Evolutionary conservation across 306 rosid species (phyloP), one percentile per base, ranked within the genome.

Genomic region (Rosa rugosa): DNA sequence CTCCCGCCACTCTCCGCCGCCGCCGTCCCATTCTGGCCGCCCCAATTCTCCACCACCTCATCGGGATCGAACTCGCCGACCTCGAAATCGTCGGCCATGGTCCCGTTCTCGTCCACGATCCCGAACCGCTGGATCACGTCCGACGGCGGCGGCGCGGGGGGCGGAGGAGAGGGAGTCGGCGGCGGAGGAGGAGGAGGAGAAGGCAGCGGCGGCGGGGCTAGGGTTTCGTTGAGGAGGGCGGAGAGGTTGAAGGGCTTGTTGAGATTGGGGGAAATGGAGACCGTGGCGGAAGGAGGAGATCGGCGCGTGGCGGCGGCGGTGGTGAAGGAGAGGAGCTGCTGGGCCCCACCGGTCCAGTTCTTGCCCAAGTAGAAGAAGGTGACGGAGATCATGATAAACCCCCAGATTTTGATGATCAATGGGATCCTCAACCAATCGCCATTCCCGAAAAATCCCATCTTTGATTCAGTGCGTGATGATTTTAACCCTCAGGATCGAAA

Each of bases 81-180:
- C 75, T 89, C 91, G 75, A 95, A 95, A 14, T 91, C 89, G 18
- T 88, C 92, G 6, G 97, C 78, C 97, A 92, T 94, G 47, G 97
- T 92, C 45, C 98, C 99, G 71, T 92, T 90, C 84, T 92, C 92
- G 45, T 83, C 85, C 64, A 92, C 90, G 78, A 94, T 86, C 82
- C 97, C 99, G 71, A 87, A 86, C 79, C 88, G 83, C 88, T 73
- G 78, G 22, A 89, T 34, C 23, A 81, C 57, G 14, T 3, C 68
- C 51, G 87, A 16, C 51, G 84, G 78, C 0, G 86, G 79, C 11
- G 86, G 86, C 3, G 89, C 62, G 0, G 81, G 80, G 0, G 74
- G 56, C 0, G 85, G 75, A 6, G 76, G 73, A 0, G 38, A 17
- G 4, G 59, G 57, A 12, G 82, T 76, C 0, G 79, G 77, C 0